A percentile compares a stretch with the other conserved stretches of the same genome.
Evolutionary conservation across 805 yeast species (phyloP).

Genomic region (Nakazawaea siamensis): DNA sequence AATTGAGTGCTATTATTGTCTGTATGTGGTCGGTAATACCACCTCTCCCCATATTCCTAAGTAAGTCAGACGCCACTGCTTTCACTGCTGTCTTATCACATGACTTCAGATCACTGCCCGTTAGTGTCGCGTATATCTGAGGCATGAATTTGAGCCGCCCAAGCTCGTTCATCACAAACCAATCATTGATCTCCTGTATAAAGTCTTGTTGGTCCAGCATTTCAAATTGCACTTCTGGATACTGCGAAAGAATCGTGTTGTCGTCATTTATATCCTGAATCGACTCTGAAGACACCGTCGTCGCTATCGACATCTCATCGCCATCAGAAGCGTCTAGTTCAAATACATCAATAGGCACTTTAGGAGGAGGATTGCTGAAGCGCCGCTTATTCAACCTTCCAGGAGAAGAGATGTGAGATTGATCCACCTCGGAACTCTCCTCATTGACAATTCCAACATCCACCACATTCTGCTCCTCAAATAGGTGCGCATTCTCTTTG

Average conservation of each 20-base stretch:
- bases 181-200: constrained; percentile 30
- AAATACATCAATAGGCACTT: constrained; percentile 23
- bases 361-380: no score
- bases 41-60: no score
- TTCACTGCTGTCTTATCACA: no score
- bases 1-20: constrained; percentile 17
- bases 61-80: no score
- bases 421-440: neutral
- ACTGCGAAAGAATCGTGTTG: constrained; percentile 23
- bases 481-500: constrained; percentile 8
- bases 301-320: constrained; percentile 9
- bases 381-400: constrained; percentile 10
- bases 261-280: constrained; percentile 11
- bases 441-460: constrained; percentile 11
- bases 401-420: constrained; percentile 1
- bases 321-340: constrained; percentile 17
- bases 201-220: constrained; percentile 28
- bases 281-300: constrained; percentile 5
- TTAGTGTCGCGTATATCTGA: no score
- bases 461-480: constrained; percentile 10
- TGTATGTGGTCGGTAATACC: no score
- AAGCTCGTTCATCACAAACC: constrained; percentile 27
- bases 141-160: no score
- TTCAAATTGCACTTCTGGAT: constrained; percentile 36
- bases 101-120: no score